Conservation (phyloP, 495 filamentous ascomycete genomes). For the Clohesyomyces aquaticus region DNA sequence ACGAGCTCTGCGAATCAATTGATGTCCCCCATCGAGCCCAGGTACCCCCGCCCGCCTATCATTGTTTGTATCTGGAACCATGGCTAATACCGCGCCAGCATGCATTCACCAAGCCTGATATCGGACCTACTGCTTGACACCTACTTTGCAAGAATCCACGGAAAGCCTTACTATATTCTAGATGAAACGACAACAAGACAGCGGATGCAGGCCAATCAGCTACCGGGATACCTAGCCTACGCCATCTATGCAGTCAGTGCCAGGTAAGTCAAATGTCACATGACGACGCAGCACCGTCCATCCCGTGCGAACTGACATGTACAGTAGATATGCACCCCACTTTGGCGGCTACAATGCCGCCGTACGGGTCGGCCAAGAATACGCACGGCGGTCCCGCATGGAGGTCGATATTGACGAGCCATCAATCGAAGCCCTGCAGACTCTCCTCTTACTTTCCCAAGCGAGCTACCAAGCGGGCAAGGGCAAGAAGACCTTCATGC, state of each 20-base stretch:
- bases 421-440: slow-evolving; percentile 73
- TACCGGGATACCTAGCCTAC: slow-evolving; percentile 65
- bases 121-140: slow-evolving; percentile 67
- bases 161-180: slow-evolving; percentile 76
- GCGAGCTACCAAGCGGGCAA: slow-evolving; percentile 76
- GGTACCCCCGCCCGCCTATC: slow-evolving; percentile 20
- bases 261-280: slow-evolving; percentile 55
- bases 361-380: slow-evolving; percentile 63
- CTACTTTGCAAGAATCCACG: slow-evolving; percentile 76
- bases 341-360: slow-evolving; percentile 63
- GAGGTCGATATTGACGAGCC: slow-evolving; percentile 80
- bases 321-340: slow-evolving; percentile 70
- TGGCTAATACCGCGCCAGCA: slow-evolving; percentile 32
- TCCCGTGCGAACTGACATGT: too few relatives aligned
- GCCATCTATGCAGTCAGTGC: slow-evolving; percentile 75
- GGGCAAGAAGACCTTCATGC: slow-evolving; percentile 85
- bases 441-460: slow-evolving; percentile 73
- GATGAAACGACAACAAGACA: slow-evolving; percentile 73
- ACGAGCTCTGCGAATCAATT: slow-evolving; percentile 22
- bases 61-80: slow-evolving; percentile 12
- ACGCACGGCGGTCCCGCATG: slow-evolving; percentile 65
- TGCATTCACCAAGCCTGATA: slow-evolving; percentile 36
- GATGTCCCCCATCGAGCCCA: slow-evolving; percentile 40
- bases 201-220: slow-evolving; percentile 64
- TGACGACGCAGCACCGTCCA: too few relatives aligned